Conservation (phyloP, 2,329 filamentous ascomycete genomes). For the Pyricularia grisea region DNA sequence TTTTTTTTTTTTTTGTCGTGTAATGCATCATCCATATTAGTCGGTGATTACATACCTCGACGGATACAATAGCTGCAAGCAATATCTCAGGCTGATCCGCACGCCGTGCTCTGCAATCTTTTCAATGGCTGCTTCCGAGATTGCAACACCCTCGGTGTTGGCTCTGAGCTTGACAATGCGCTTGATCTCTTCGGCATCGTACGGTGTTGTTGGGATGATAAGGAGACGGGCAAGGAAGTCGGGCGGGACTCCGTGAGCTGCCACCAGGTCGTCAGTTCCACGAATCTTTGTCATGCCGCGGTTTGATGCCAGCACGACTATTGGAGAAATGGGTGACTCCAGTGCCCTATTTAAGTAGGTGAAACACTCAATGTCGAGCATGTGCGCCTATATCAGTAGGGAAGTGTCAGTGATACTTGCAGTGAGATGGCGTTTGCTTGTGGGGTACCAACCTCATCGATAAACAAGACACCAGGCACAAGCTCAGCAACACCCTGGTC, state of each 20-base stretch:
- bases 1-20: background rate
- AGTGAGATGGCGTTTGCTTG: conserved; percentile 5
- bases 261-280: conserved; percentile 71
- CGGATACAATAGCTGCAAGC: conserved; percentile 81
- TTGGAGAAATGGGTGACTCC: conserved; percentile 88
- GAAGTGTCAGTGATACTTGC: conserved; percentile 13
- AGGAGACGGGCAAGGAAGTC: conserved; percentile 90
- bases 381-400: conserved; percentile 65
- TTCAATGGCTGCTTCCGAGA: conserved; percentile 75
- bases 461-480: conserved; percentile 96
- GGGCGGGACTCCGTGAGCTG: conserved; percentile 86
- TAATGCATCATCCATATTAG: background rate
- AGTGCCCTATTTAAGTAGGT: conserved; percentile 98
- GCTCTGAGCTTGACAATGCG: conserved; percentile 81
- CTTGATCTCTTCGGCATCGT: conserved; percentile 82
- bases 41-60: conserved; percentile 47
- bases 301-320: conserved; percentile 96
- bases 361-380: conserved; percentile 99
- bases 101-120: conserved; percentile 82
- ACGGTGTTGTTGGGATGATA: conserved; percentile 90
- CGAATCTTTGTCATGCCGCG: conserved; percentile 89
- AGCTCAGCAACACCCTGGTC: conserved; percentile 96
- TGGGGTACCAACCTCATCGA: conserved; percentile 68
- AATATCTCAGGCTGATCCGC: conserved; percentile 84
- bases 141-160: conserved; percentile 68